Conservation (phyloP, 768 basidiomycete species). For the Lactarius vividus region DNA sequence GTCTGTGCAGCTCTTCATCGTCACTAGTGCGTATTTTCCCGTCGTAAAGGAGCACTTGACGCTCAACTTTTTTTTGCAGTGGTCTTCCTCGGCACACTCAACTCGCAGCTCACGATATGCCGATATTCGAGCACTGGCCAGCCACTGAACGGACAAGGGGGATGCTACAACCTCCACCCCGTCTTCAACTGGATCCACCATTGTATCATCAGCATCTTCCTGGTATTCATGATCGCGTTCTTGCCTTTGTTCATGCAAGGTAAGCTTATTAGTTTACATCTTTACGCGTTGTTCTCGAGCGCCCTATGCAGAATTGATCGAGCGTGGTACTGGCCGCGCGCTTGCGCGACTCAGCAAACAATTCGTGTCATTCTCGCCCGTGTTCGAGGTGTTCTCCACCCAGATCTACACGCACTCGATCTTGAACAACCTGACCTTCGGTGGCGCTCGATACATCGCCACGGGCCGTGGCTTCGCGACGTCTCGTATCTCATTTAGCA, state of each 20-base stretch:
- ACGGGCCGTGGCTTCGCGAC: conserved; percentile 99
- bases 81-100: conserved; percentile 92
- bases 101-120: conserved; percentile 77
- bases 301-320: conserved; percentile 72
- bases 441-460: conserved; percentile 97
- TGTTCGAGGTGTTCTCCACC: conserved; percentile 97
- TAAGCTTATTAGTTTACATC: conserved; percentile 34
- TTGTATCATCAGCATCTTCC: conserved; percentile 96
- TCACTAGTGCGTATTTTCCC: conserved; percentile 63
- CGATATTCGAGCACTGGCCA: conserved; percentile 68
- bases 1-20: conserved; percentile 92
- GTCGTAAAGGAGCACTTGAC: background rate
- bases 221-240: conserved; percentile 98
- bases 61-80: conserved; percentile 44
- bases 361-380: conserved; percentile 88
- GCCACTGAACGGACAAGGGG: conserved; percentile 72
- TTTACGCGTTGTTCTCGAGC: background rate
- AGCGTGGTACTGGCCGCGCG: conserved; percentile 91
- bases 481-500: conserved; percentile 89
- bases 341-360: conserved; percentile 91
- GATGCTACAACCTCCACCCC: conserved; percentile 92
- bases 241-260: conserved; percentile 94
- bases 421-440: conserved; percentile 93
- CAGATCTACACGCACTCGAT: conserved; percentile 99
- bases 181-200: conserved; percentile 95